These are phyloP conservation scores for Xylariaceae sp. DNA, from an alignment of 2,329 filamentous ascomycete species.

Conservation along the genomic window DNA sequence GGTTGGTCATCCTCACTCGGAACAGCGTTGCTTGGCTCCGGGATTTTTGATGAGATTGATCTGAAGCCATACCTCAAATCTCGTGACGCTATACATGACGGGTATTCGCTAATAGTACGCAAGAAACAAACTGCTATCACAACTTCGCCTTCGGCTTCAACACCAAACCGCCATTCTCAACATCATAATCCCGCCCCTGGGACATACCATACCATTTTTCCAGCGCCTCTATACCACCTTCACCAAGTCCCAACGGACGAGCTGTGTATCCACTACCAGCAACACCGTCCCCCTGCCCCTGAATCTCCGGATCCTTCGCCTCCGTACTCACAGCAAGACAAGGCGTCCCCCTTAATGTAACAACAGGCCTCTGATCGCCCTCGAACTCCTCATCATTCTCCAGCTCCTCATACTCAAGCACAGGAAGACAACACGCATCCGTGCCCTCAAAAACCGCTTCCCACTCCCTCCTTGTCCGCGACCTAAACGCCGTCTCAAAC, in stretches of 20 bases:
- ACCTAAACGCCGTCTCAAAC: conserved; percentile 60
- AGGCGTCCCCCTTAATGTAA: conserved; percentile 66
- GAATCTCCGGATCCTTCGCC: conserved; percentile 35
- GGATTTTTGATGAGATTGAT: not conserved
- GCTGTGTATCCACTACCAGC: conserved; percentile 64
- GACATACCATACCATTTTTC: conserved; percentile 72
- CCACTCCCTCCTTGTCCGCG: conserved; percentile 72
- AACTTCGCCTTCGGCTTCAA: conserved; percentile 43
- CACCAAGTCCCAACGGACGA: conserved; percentile 55
- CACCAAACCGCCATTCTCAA: conserved; percentile 58
- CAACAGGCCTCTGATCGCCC: conserved; percentile 65
- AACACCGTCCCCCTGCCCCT: conserved; percentile 61
- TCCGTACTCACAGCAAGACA: conserved; percentile 55
- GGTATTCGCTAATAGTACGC: not conserved
- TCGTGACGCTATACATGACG: not conserved
- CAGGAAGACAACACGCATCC: conserved; percentile 88
- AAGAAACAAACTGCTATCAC: conserved; percentile 22
- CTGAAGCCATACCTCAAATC: not conserved
- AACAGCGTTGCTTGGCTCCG: not conserved
- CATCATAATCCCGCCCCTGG: conserved; percentile 64
- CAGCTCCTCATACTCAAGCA: conserved; percentile 59
- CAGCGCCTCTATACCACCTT: conserved; percentile 67
- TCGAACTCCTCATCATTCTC: conserved; percentile 38
- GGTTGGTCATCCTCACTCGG: not conserved
- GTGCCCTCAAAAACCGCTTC: conserved; percentile 81